Percentiles rank a stretch among this genome's conserved stretches.
These are phyloP conservation scores for Micractinium conductrix DNA, from an alignment of 139 green algal genomes.

Conservation along the genomic window DNA sequence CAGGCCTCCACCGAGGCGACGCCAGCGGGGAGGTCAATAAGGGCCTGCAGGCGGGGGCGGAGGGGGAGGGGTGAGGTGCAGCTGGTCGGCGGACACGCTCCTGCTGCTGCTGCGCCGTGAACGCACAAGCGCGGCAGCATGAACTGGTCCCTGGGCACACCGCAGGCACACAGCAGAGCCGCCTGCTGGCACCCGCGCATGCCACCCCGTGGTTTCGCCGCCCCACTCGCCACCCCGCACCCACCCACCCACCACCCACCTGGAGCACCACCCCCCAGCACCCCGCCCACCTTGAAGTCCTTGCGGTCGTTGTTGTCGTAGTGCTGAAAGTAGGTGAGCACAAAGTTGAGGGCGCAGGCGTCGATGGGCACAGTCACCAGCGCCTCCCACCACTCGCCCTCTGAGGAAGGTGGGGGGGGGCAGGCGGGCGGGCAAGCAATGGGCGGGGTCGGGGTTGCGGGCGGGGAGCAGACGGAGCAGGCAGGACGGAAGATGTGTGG, in stretches of 20 bases:
- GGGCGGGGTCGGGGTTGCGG: not conserved
- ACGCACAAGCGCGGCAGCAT: not conserved
- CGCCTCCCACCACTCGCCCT: constrained; percentile 67
- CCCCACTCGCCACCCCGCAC: not conserved
- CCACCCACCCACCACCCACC: not conserved
- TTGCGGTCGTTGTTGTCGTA: constrained; percentile 85
- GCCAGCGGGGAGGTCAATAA: constrained; percentile 15
- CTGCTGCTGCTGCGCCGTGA: not conserved
- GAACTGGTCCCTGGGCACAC: too few relatives aligned
- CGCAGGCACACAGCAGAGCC: too few relatives aligned
- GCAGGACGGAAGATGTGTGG: not conserved
- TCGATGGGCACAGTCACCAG: constrained; percentile 58
- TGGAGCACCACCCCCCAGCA: not conserved
- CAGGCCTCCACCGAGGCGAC: constrained; percentile 29
- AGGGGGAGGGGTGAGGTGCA: not conserved
- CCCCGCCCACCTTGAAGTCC: constrained; percentile 53
- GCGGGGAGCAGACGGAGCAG: not conserved
- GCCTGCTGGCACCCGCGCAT: not conserved
- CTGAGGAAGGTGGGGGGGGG: too few relatives aligned
- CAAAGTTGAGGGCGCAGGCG: constrained; percentile 74
- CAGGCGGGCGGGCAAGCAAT: not conserved
- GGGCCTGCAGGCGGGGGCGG: not conserved
- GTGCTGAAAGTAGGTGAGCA: constrained; percentile 74
- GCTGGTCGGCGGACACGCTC: not conserved
- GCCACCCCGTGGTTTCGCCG: not conserved